phyloP scores from a whole-genome alignment of 23 red algal species.

The Agarophyton chilense region DNA sequence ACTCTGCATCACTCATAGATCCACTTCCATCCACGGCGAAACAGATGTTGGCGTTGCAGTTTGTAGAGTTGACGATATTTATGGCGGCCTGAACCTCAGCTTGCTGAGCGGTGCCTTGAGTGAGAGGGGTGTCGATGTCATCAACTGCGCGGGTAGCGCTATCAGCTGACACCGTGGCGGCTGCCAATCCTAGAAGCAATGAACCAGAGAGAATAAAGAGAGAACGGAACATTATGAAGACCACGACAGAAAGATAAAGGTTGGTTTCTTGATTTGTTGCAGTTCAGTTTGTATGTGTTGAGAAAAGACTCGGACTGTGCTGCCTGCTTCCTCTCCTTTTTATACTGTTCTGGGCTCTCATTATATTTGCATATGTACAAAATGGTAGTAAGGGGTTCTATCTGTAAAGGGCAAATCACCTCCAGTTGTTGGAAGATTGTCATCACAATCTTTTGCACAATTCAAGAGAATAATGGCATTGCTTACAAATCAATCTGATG shows the following conservation, averaged over 20 bases:
- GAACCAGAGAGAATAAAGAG: neutral
- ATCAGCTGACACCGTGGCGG: neutral
- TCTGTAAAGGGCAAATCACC: too few relatives aligned
- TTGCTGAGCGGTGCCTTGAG: neutral
- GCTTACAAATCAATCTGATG: too few relatives aligned
- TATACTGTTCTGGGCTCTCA: too few relatives aligned
- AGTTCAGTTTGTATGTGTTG: neutral
- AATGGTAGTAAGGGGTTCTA: too few relatives aligned
- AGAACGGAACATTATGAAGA: slow-evolving; percentile 1
- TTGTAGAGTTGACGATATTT: neutral
- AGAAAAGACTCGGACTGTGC: too few relatives aligned
- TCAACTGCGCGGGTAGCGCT: neutral
- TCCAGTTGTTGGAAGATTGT: too few relatives aligned
- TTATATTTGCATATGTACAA: too few relatives aligned
- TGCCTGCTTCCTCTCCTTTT: too few relatives aligned
- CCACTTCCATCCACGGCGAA: slow-evolving; percentile 52
- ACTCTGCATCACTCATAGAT: slow-evolving; percentile 7
- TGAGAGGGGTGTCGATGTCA: slow-evolving; percentile 6
- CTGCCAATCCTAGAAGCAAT: neutral
- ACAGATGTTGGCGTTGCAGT: slow-evolving; percentile 47
- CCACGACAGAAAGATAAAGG: neutral
- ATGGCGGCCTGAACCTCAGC: neutral
- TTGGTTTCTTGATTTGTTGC: neutral
- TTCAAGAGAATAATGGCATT: too few relatives aligned
- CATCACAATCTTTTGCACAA: too few relatives aligned